Conservation (phyloP, 2,329 filamentous ascomycete species). For the Pseudogymnoascus sp. region DNA sequence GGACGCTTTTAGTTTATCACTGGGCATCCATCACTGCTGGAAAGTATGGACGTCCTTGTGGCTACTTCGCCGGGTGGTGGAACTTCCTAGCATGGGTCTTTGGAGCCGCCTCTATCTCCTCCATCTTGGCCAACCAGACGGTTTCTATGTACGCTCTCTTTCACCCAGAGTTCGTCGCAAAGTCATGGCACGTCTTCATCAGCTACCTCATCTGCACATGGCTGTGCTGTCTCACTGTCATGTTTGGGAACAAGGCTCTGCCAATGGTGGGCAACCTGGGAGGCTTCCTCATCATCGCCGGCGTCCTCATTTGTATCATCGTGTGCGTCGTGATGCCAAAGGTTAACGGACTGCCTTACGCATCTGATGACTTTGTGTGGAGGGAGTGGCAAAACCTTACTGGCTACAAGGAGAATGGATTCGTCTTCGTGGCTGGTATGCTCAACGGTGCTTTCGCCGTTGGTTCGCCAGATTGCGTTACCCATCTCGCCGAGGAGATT, state of each 20-base stretch:
- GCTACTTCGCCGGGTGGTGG: conserved; percentile 42
- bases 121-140: conserved; percentile 4
- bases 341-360: conserved; percentile 33
- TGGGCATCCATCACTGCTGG: conserved; percentile 54
- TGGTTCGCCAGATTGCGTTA: conserved; percentile 55
- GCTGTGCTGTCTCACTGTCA: conserved; percentile 35
- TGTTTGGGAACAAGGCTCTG: conserved; percentile 46
- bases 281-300: conserved; percentile 41
- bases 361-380: conserved; percentile 33
- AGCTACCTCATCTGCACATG: conserved; percentile 39
- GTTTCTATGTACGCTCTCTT: conserved; percentile 27
- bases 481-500: conserved; percentile 57
- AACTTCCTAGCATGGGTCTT: conserved; percentile 39
- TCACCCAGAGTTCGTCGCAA: conserved; percentile 34
- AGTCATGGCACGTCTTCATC: conserved; percentile 43
- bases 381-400: conserved; percentile 35
- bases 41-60: conserved; percentile 26
- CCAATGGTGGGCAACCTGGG: conserved; percentile 45
- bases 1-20: conserved; percentile 41
- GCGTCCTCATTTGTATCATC: conserved; percentile 46
- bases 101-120: conserved; percentile 9
- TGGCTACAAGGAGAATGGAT: conserved; percentile 39
- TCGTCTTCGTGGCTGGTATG: conserved; percentile 51
- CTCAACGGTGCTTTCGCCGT: conserved; percentile 61
- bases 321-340: conserved; percentile 48